Conservation (phyloP, 345 rosid species). For the Euphorbia pulcherrima region DNA sequence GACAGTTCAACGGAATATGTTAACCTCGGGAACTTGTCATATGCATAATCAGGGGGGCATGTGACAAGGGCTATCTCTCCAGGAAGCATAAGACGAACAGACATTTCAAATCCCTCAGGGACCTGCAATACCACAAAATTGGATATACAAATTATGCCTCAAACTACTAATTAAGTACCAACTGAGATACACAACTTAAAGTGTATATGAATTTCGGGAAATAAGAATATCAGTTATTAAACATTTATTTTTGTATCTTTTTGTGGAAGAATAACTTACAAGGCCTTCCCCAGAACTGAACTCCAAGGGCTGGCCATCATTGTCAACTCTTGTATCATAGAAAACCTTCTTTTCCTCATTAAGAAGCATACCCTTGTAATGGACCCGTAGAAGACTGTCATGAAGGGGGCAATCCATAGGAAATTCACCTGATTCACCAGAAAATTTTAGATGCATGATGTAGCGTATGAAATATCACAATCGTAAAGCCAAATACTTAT, state of each 20-base stretch:
- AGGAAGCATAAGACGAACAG: conserved; percentile 90
- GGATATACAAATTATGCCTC: not conserved
- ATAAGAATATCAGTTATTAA: not conserved
- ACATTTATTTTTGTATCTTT: not conserved
- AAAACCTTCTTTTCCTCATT: conserved; percentile 67
- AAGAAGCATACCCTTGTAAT: conserved; percentile 88
- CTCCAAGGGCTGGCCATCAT: conserved; percentile 76
- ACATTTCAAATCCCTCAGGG: conserved; percentile 98
- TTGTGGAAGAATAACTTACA: conserved; percentile 43
- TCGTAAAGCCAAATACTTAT: not conserved
- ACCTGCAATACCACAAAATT: conserved; percentile 41
- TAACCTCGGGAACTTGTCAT: conserved; percentile 84
- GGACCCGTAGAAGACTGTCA: conserved; percentile 41
- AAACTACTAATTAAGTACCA: not conserved
- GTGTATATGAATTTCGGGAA: not conserved
- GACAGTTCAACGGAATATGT: not conserved
- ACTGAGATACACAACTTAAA: not conserved
- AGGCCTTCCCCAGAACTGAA: conserved; percentile 94
- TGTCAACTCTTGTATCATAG: conserved; percentile 70
- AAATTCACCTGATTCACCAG: conserved; percentile 67
- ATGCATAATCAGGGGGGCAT: conserved; percentile 97
- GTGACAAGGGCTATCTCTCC: conserved; percentile 89
- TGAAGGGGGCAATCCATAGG: conserved; percentile 97
- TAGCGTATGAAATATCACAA: not conserved
- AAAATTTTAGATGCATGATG: not conserved